Conservation (phyloP, 805 yeast genomes). For the Scheffersomyces stipitis region DNA sequence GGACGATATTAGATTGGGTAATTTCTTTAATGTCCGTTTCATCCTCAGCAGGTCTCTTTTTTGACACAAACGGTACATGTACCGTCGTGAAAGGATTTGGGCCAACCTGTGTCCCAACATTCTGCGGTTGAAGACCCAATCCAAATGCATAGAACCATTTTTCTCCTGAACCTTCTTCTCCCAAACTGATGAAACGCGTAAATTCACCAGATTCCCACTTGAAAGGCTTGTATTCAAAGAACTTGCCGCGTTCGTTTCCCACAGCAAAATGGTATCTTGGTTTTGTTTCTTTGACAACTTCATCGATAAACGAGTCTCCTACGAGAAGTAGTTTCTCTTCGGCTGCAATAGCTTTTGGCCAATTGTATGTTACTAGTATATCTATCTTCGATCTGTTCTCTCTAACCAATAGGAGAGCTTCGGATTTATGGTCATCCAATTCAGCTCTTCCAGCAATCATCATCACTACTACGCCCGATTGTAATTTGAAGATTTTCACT, state of each 20-base stretch:
- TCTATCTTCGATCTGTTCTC: constrained; percentile 32
- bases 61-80: neutral
- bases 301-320: constrained; percentile 48
- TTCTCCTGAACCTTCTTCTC: constrained; percentile 52
- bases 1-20: neutral
- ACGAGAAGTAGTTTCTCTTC: constrained; percentile 43
- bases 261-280: constrained; percentile 71
- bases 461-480: constrained; percentile 49
- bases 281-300: constrained; percentile 38
- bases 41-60: constrained; percentile 12
- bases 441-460: constrained; percentile 33
- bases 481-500: constrained; percentile 31
- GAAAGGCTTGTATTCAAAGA: constrained; percentile 58
- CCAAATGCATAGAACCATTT: constrained; percentile 77
- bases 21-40: constrained; percentile 4
- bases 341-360: constrained; percentile 57
- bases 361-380: constrained; percentile 55
- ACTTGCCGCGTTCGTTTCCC: constrained; percentile 49
- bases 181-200: constrained; percentile 68
- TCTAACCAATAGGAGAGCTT: constrained; percentile 11
- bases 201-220: constrained; percentile 48
- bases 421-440: constrained; percentile 8
- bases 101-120: constrained; percentile 9
- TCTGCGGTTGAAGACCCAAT: constrained; percentile 18
- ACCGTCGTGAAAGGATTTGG: constrained; percentile 26